Evolutionary conservation across 108 stramenopile genomes (phyloP).

Genomic region (Cyclotella kingstonii): DNA sequence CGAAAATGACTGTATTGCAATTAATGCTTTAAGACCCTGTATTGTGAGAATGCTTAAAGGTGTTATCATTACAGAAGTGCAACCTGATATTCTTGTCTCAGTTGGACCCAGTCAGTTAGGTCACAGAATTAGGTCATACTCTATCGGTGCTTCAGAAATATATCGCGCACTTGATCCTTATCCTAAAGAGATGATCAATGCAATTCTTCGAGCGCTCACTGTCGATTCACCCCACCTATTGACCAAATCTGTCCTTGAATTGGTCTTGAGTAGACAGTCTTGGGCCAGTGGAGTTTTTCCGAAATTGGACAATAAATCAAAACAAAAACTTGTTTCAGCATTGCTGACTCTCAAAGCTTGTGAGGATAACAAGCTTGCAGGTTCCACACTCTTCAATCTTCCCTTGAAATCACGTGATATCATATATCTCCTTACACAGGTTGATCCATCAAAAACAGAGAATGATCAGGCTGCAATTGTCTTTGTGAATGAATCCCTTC

Average conservation of each 20-base stretch:
- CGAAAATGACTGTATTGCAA: not conserved
- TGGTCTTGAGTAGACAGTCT: slow-evolving; percentile 59
- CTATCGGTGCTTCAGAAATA: slow-evolving; percentile 60
- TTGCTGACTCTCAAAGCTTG: slow-evolving; percentile 41
- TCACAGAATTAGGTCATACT: slow-evolving; percentile 71
- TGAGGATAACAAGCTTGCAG: slow-evolving; percentile 37
- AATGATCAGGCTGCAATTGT: slow-evolving; percentile 45
- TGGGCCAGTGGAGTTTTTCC: slow-evolving; percentile 71
- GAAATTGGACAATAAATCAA: slow-evolving; percentile 35
- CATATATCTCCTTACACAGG: slow-evolving; percentile 33
- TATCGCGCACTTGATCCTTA: slow-evolving; percentile 54
- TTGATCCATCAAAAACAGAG: slow-evolving; percentile 25
- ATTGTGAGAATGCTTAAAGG: slow-evolving; percentile 71
- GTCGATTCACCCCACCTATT: slow-evolving; percentile 12
- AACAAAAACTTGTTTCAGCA: slow-evolving; percentile 29
- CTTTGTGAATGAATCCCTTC: slow-evolving; percentile 56
- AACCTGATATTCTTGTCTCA: slow-evolving; percentile 53
- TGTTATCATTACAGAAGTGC: slow-evolving; percentile 42
- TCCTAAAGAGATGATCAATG: slow-evolving; percentile 61
- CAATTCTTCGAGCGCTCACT: slow-evolving; percentile 47
- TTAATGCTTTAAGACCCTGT: slow-evolving; percentile 27
- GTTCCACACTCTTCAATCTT: slow-evolving; percentile 51
- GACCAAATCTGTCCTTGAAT: slow-evolving; percentile 29
- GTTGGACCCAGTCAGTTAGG: slow-evolving; percentile 72
- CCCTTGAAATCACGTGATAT: slow-evolving; percentile 60